These are phyloP conservation scores for Apostasia shenzhenica DNA, from an alignment of 106 monocot species.

Conservation along the genomic window DNA sequence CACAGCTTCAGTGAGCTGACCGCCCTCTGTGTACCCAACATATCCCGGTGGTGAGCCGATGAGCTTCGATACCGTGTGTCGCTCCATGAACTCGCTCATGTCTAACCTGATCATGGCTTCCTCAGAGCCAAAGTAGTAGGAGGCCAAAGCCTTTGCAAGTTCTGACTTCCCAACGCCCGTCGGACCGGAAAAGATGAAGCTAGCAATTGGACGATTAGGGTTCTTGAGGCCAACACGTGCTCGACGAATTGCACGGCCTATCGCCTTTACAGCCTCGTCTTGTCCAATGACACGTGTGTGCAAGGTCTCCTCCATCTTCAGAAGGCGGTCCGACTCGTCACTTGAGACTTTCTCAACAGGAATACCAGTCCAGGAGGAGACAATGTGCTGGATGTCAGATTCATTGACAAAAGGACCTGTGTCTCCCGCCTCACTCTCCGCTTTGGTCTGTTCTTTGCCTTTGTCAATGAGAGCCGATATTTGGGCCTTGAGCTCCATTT, in stretches of 20 bases:
- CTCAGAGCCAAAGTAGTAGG: conserved; percentile 11
- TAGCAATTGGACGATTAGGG: conserved; percentile 47
- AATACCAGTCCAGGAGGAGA: conserved; percentile 69
- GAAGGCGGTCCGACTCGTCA: conserved; percentile 66
- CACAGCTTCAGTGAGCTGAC: conserved; percentile 14
- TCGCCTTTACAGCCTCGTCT: conserved; percentile 76
- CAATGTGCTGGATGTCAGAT: conserved; percentile 70
- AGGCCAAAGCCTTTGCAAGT: conserved; percentile 12
- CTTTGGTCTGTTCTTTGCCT: conserved; percentile 56
- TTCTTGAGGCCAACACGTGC: conserved; percentile 76
- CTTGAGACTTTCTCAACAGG: conserved; percentile 71
- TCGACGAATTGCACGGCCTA: conserved; percentile 71
- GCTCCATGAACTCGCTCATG: conserved; percentile 21
- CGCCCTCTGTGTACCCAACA: conserved; percentile 14
- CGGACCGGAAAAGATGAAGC: conserved; percentile 18
- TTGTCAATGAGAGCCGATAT: conserved; percentile 56
- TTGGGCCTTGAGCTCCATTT: conserved; percentile 63
- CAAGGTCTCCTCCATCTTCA: conserved; percentile 80
- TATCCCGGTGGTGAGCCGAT: conserved; percentile 16
- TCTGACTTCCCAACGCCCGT: conserved; percentile 17
- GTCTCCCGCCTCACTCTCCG: conserved; percentile 54
- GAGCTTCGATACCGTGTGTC: conserved; percentile 10
- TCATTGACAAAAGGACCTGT: conserved; percentile 47
- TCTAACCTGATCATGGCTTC: conserved; percentile 18
- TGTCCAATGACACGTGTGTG: conserved; percentile 68